Percentiles rank a stretch among this genome's conserved stretches.
Evolutionary conservation across 2,329 filamentous ascomycete genomes (phyloP).

Genomic region (Penicillium sp.): DNA sequence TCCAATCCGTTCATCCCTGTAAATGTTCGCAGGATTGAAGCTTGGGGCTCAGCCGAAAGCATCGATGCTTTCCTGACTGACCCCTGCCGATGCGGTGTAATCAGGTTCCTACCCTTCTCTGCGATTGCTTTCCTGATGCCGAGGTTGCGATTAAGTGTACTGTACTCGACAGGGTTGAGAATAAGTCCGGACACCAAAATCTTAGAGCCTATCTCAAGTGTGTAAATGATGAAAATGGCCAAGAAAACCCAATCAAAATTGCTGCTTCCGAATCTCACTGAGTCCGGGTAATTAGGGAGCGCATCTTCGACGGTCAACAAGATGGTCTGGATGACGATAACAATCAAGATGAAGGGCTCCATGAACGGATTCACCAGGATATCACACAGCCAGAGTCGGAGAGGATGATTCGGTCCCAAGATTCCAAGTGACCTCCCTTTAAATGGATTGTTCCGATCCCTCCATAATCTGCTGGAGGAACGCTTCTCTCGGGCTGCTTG

Average conservation of each 20-base stretch:
- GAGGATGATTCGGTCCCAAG: conserved; percentile 72
- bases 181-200: conserved; percentile 92
- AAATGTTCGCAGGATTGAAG: conserved; percentile 71
- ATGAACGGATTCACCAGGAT: conserved; percentile 81
- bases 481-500: conserved; percentile 40
- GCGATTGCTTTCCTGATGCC: conserved; percentile 72
- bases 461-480: conserved; percentile 45
- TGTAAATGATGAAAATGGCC: conserved; percentile 83
- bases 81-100: conserved; percentile 75
- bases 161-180: conserved; percentile 87
- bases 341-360: conserved; percentile 79
- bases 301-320: conserved; percentile 83
- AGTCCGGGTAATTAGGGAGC: conserved; percentile 64
- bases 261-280: conserved; percentile 62
- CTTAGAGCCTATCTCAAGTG: conserved; percentile 76
- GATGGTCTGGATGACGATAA: conserved; percentile 86
- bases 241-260: conserved; percentile 77
- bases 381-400: conserved; percentile 76
- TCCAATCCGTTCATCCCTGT: conserved; percentile 69
- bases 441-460: conserved; percentile 67
- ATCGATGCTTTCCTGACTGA: conserved; percentile 58
- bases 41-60: conserved; percentile 38
- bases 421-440: conserved; percentile 83
- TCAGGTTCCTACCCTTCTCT: conserved; percentile 74
- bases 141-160: conserved; percentile 76